Base-by-base conservation (phyloP, 352 stramenopile species). In the Achlya hypogyna region DNA sequence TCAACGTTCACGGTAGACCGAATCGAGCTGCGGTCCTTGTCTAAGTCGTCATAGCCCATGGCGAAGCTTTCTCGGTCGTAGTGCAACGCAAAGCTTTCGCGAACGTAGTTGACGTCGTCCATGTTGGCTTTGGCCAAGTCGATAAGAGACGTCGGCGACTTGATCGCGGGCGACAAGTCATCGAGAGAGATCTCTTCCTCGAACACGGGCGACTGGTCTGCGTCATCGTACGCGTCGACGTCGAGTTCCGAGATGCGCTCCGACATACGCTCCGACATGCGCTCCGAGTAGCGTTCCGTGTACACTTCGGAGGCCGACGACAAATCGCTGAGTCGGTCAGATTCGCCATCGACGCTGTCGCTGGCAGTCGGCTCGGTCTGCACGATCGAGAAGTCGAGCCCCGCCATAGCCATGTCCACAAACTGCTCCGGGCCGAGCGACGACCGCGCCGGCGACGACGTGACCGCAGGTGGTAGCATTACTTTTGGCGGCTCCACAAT, bases 241-340 rank as follows among this genome's bases (percentile, higher is more conserved):
- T 67, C 60, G 10, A 67, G 28, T n/a, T 67, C 60, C 31, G 40
- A 58, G n/a, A 67, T 67, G 51, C 60, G 60, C 31, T 67, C 60
- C 31, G 42, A 58, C 60, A 51, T 53, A 6, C 28, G 34, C 27
- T 65, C 49, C 49, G 49, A 54, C 23, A 34, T 34, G 23, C 49
- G 23, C 22, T 67, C 60, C 4, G 60, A 67, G n/a, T 67, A 45
- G 45, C 60, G 60, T 34, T 28, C 60, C 4, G 60, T 67, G 4
- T 58, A 34, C 6, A 54, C 49, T 6, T 54, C 49, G 6, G 49
- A 54, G 12, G 16, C 49, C 6, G 49, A 54, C 29, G 49, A 54
- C 6, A 54, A 1, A 34, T 67, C 60, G 31, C 60, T 67, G 27
- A 67, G 32, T 16, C 45, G 60, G 27, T 67, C 51, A 29, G 12